These are phyloP conservation scores for Letharia lupina DNA, from an alignment of 495 filamentous ascomycete genomes.

Conservation along the genomic window DNA sequence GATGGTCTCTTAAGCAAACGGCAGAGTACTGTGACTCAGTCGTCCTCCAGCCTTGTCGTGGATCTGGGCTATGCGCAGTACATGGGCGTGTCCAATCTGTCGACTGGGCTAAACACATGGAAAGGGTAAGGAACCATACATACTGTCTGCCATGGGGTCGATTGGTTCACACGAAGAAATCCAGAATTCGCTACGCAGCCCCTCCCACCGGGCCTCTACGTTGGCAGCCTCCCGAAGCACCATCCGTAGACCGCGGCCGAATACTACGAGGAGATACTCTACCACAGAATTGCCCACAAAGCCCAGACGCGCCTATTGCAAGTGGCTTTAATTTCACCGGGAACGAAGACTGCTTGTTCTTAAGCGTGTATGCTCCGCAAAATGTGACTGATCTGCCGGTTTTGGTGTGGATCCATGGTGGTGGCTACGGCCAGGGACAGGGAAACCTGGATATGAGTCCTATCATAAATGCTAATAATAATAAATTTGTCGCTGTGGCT, in stretches of 20 bases:
- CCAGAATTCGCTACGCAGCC: constrained; percentile 53
- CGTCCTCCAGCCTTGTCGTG: constrained; percentile 10
- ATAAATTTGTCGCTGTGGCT: constrained; percentile 21
- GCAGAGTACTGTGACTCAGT: constrained; percentile 6
- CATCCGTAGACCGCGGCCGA: constrained; percentile 43
- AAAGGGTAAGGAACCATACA: constrained; percentile 38
- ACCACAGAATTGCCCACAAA: constrained; percentile 19
- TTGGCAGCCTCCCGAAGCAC: constrained; percentile 49
- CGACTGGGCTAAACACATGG: constrained; percentile 33
- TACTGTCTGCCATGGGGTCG: constrained; percentile 21
- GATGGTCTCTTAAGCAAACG: constrained; percentile 13
- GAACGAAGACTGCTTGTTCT: constrained; percentile 54
- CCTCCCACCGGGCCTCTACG: constrained; percentile 47
- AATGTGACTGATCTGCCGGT: constrained; percentile 42
- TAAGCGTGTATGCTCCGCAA: constrained; percentile 44
- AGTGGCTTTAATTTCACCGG: constrained; percentile 41
- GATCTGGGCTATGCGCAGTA: constrained; percentile 27
- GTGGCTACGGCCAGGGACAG: constrained; percentile 38
- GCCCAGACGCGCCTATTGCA: constrained; percentile 27
- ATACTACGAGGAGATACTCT: constrained; percentile 14
- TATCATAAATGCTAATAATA: constrained; percentile 22
- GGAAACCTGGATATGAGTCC: constrained; percentile 19
- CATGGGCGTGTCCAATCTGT: constrained; percentile 19
- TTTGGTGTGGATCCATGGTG: constrained; percentile 53
- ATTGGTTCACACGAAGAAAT: constrained; percentile 36